Evolutionary conservation across 2,329 filamentous ascomycete species (phyloP), one percentile per base, ranked within the genome.

Genomic region (Hypoxylon sp.): DNA sequence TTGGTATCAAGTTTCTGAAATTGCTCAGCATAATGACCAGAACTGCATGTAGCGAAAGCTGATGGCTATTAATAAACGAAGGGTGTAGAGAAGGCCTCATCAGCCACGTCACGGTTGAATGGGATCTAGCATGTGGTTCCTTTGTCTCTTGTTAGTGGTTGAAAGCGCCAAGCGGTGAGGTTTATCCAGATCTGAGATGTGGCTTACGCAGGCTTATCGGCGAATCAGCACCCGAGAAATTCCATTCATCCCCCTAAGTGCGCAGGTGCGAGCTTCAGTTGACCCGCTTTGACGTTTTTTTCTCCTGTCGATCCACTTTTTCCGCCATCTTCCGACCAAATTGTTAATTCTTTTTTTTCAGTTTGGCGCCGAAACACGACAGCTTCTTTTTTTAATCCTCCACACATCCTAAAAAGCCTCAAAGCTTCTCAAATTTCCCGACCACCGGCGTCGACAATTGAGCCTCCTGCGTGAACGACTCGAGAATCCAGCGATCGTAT

Each of bases 351-450:
- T n/a, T 63, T 61, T 61, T 67, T 60, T 59, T 64, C 30, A 65
- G 44, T 11, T 61, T 61, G 30, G 36, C 52, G 59, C 52, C 55
- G 56, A 66, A 65, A 68, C 38, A 49, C 40, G 48, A 64, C 60
- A 68, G 64, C 62, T 68, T 71, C 63, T 58, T 67, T 45, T 24
- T 64, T 22, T n/a, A n/a, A 52, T 59, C 52, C 54, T 61, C 38
- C 61, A 54, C 52, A 46, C 33, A 58, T 65, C 55, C 54, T 65
- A 71, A 73, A 73, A 73, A 71, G 67, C 71, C 70, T 71, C 71
- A 72, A 65, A 61, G 36, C 63, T 57, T 14, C 40, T 64, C 20
- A 49, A 45, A 36, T 45, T 57, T 18, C 46, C 26, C 56, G 32
- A 59, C 60, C 60, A 2, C 55, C 55, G 61, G 56, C 51, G 65